phyloP scores from a whole-genome alignment of 2,329 filamentous ascomycete genomes.

The Aspergillus sp. region DNA sequence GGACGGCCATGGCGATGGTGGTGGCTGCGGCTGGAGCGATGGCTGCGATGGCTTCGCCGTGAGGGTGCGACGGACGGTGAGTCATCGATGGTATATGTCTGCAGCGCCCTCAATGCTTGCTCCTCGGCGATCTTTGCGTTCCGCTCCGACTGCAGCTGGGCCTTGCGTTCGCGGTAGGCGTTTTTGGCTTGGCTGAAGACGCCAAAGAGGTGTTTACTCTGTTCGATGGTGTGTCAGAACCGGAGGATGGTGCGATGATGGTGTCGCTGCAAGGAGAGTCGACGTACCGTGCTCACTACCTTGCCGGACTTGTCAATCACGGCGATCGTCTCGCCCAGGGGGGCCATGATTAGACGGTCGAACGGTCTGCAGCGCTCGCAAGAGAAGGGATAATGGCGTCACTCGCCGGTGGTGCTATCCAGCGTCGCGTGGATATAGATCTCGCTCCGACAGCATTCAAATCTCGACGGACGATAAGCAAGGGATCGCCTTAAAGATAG shows the following conservation, averaged over 20 bases:
- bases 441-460: slow-evolving; percentile 10
- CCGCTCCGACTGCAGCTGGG: slow-evolving; percentile 70
- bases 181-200: slow-evolving; percentile 91
- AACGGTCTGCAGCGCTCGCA: no score
- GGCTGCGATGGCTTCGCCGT: slow-evolving; percentile 37
- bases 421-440: neutral
- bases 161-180: slow-evolving; percentile 84
- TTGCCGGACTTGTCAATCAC: slow-evolving; percentile 91
- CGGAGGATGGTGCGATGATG: neutral
- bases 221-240: slow-evolving; percentile 10
- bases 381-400: no score
- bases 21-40: slow-evolving; percentile 28
- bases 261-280: slow-evolving; percentile 2
- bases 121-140: slow-evolving; percentile 58
- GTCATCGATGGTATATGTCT: slow-evolving; percentile 50
- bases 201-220: slow-evolving; percentile 86
- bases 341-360: slow-evolving; percentile 26
- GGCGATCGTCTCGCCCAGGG: slow-evolving; percentile 69
- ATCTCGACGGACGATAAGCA: slow-evolving; percentile 1
- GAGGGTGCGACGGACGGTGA: slow-evolving; percentile 43
- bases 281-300: slow-evolving; percentile 78
- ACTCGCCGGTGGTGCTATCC: no score
- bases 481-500: slow-evolving; percentile 8
- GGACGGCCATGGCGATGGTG: slow-evolving; percentile 6
- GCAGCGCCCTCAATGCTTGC: slow-evolving; percentile 58